Evolutionary conservation across 2,329 filamentous ascomycete genomes (phyloP), one percentile per base, ranked within the genome.

Genomic region (Pseudocercospora eumusae): DNA sequence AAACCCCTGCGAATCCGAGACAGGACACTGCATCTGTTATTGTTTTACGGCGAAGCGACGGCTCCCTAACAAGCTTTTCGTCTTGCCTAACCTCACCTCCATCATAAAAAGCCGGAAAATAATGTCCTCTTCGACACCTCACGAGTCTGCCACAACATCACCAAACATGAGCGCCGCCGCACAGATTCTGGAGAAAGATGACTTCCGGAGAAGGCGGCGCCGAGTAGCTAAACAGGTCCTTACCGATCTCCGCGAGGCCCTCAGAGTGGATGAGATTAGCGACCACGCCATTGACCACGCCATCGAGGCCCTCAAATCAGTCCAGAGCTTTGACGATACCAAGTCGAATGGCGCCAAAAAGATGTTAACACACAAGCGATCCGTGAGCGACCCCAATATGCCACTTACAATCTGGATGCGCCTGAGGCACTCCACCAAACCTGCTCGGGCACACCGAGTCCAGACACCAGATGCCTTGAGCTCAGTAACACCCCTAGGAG

Each of bases 321-420:
- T 54, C n/a, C 52, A 54, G 13, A 33, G 49, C 15, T 45, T 60
- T 31, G 33, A 56, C 15, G 57, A 60, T 21, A 55, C 60, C 20
- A 53, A 44, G 25, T 53, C 44, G 33, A 7, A 58, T 49, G 27
- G 47, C 56, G 33, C 33, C 50, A 53, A 36, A 25, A 45, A 57
- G 33, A 49, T 57, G 49, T 27, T 55, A 27, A 23, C 56, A 42
- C 61, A 63, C 45, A 57, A 54, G 45, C 49, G 61, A 18, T 45
- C 28, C 23, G 28, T 49, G 8, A 57, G 53, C 27, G 61, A 60
- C 6, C 57, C 56, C 9, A 57, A 63, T 23, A 58, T 57, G 42
- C 52, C 58, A 27, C 57, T 60, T 6, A 60, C 61, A 13, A 54
- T 63, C 45, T 63, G 61, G 61, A 63, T 63, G 61, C 57, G 61